Evolutionary conservation across 1,139 yeast genomes (phyloP), one percentile per base, ranked within the genome.

Genomic region (Nakaseomyces kungkrabaensis): DNA sequence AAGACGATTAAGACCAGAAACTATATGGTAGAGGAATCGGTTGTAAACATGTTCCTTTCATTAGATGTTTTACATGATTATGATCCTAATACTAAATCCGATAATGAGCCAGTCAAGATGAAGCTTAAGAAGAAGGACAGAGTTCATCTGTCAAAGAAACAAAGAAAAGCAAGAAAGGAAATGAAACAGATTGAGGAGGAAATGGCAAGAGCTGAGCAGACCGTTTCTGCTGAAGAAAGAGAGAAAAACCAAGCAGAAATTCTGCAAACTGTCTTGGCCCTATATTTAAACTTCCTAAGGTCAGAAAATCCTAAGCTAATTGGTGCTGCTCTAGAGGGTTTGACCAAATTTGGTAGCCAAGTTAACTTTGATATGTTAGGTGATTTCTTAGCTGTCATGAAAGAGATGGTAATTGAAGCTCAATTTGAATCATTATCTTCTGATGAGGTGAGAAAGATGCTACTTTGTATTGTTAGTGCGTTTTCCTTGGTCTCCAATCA

Each of bases 351-450:
- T 64, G 96, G 97, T 3, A 92, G 84, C 62, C 82, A 90, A 81
- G 90, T 95, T 37, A 92, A 92, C 63, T 80, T 92, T 50, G 97
- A 92, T 57, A 73, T 92, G 49, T 76, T 92, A 58, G 97, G 97
- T 31, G 98, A 92, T 66, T 81, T 92, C 67, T 73, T 92, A 47
- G 95, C 85, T 65, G 96, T 89, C 3, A 75, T 92, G 62, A 75
- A 94, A 59, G 97, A 92, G 67, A 76, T 86, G 31, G 78, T 85
- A 68, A 61, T 68, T 24, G 84, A 79, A 33, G 70, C 75, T n/a
- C 72, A 74, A 38, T 70, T 71, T 17, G 75, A 67, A 54, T 68
- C 68, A 47, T 67, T 71, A 48, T 62, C 67, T 46, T 63, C 76
- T n/a, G 58, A 52, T 33, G 65, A 71, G 42, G 73, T 74, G 32